Evolutionary conservation across 2,329 filamentous ascomycete genomes (phyloP).

Genomic region (Alternaria sp.): DNA sequence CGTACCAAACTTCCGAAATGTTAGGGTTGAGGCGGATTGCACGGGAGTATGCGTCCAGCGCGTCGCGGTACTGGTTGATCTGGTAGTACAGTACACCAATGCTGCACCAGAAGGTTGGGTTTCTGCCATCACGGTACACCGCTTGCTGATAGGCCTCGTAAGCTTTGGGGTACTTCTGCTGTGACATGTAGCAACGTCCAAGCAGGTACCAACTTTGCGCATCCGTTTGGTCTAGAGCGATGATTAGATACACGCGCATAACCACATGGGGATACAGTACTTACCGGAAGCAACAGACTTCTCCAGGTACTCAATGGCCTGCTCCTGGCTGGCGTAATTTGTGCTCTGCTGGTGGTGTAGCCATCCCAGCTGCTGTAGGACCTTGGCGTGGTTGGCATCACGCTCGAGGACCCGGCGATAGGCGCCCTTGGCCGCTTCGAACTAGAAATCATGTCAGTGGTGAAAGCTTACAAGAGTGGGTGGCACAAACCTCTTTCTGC

Average conservation of each 20-base stretch:
- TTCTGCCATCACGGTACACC: conserved; percentile 95
- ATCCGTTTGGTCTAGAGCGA: conserved; percentile 79
- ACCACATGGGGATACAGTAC: conserved; percentile 43
- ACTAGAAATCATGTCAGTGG: conserved; percentile 64
- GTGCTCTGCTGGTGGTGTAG: conserved; percentile 95
- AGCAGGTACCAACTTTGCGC: conserved; percentile 99
- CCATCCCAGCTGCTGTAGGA: conserved; percentile 97
- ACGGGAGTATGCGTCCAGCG: conserved; percentile 94
- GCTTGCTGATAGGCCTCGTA: conserved; percentile 99
- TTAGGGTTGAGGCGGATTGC: conserved; percentile 97
- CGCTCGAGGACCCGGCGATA: conserved; percentile 94
- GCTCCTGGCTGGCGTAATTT: conserved; percentile 90
- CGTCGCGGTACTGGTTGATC: conserved; percentile 99
- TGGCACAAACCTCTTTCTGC: conserved; percentile 89
- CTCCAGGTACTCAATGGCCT: conserved; percentile 95
- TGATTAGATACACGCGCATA: conserved; percentile 28
- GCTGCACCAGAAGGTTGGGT: conserved; percentile 99
- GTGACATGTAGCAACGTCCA: conserved; percentile 98
- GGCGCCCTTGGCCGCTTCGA: conserved; percentile 89
- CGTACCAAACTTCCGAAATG: conserved; percentile 99
- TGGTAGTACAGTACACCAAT: conserved; percentile 99
- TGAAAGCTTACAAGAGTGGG: not conserved
- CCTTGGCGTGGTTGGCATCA: conserved; percentile 96
- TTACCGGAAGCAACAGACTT: conserved; percentile 93
- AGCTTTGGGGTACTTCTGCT: conserved; percentile 97